phyloP scores from a whole-genome alignment of 441 rosid species.

The Corymbia citriodora region DNA sequence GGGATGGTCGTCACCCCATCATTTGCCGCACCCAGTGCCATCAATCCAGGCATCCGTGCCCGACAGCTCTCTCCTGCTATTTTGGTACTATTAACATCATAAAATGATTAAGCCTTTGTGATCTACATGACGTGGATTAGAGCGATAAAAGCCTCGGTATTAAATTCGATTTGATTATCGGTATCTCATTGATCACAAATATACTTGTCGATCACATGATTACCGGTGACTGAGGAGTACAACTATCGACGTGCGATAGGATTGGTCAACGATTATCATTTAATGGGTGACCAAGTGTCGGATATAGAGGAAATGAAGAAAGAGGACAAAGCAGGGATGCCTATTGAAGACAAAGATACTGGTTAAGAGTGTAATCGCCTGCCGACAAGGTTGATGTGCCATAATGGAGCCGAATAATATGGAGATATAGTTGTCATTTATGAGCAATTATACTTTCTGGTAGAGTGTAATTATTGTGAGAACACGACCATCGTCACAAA shows the following conservation, averaged over 20 bases:
- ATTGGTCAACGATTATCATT: not conserved
- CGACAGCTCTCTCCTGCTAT: not conserved
- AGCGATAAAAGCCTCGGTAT: not conserved
- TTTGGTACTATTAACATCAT: not conserved
- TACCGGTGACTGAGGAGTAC: fast-evolving
- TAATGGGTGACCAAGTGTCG: not conserved
- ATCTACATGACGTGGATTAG: not conserved
- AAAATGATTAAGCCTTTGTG: not conserved
- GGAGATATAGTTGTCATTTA: not conserved
- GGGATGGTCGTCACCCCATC: fast-evolving
- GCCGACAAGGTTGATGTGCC: not conserved
- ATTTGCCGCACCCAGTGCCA: not conserved
- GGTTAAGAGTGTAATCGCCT: not conserved
- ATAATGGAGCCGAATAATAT: too few relatives aligned
- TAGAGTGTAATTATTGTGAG: not conserved
- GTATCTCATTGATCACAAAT: fast-evolving
- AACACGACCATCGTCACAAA: not conserved
- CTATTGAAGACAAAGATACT: not conserved
- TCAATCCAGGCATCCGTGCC: not conserved
- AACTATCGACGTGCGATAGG: fast-evolving
- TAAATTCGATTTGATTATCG: not conserved
- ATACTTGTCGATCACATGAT: not conserved
- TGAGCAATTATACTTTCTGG: not conserved
- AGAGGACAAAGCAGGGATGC: not conserved
- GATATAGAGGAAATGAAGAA: not conserved